phyloP scores from a whole-genome alignment of 2,329 filamentous ascomycete genomes.

The Arachnomyces sp. region DNA sequence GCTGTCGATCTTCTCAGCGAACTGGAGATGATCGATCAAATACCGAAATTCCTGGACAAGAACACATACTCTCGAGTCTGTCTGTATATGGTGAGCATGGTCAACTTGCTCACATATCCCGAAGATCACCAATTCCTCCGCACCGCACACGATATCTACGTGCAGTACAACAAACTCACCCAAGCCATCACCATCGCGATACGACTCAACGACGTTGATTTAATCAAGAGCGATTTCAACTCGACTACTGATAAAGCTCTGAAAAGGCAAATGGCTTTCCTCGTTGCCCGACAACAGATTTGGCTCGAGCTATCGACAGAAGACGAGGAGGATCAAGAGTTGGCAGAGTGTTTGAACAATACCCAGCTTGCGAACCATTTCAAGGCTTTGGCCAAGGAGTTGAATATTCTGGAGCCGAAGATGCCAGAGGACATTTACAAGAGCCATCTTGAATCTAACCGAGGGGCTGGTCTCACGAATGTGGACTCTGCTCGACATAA shows the following conservation, averaged over 20 bases:
- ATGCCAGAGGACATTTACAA: constrained; percentile 99
- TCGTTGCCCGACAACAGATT: constrained; percentile 86
- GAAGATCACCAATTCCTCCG: constrained; percentile 94
- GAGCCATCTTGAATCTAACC: constrained; percentile 90
- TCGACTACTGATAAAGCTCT: constrained; percentile 71
- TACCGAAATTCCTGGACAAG: constrained; percentile 82
- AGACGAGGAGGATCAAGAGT: constrained; percentile 60
- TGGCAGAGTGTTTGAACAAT: constrained; percentile 79
- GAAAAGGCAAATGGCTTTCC: constrained; percentile 88
- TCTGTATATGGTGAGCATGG: constrained; percentile 98
- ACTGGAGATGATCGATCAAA: constrained; percentile 89
- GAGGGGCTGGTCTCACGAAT: constrained; percentile 87
- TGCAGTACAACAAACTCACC: constrained; percentile 82
- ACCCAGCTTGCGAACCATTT: constrained; percentile 83
- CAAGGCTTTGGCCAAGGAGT: constrained; percentile 85
- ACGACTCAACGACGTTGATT: constrained; percentile 73
- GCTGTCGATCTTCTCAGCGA: constrained; percentile 96
- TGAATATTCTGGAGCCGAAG: constrained; percentile 95
- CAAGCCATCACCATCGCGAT: constrained; percentile 94
- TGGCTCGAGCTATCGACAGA: constrained; percentile 60
- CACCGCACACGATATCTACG: constrained; percentile 89
- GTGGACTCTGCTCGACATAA: constrained; percentile 94
- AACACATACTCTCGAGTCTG: constrained; percentile 90
- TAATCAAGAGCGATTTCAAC: constrained; percentile 76
- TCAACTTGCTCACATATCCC: constrained; percentile 91